Percentiles rank a stretch among this genome's conserved stretches.
phyloP scores from a whole-genome alignment of 1,284 basidiomycete species.

The Trametes versicolor region DNA sequence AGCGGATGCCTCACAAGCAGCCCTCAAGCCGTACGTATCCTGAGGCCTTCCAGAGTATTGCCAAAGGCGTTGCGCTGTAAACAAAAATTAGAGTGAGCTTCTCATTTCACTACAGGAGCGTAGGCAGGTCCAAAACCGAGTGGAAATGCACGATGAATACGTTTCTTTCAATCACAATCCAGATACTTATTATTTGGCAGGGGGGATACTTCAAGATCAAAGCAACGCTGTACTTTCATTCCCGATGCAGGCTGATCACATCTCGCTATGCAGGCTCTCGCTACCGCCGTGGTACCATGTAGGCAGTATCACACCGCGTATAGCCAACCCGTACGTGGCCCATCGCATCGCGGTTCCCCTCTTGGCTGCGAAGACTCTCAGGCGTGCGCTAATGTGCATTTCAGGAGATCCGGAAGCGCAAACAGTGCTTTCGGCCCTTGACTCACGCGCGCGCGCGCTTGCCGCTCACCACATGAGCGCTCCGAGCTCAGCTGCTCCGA shows the following conservation, averaged over 20 bases:
- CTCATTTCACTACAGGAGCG: neutral
- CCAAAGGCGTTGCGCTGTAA: conserved; percentile 31
- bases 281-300: too few relatives aligned
- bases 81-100: neutral
- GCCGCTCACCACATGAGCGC: conserved; percentile 7
- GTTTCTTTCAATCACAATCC: neutral
- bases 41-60: conserved; percentile 27
- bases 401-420: neutral
- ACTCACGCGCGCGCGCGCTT: neutral
- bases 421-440: neutral
- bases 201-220: too few relatives aligned
- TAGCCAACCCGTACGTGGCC: too few relatives aligned
- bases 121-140: neutral
- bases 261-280: too few relatives aligned
- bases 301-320: too few relatives aligned
- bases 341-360: too few relatives aligned
- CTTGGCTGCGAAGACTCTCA: too few relatives aligned
- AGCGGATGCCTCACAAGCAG: conserved; percentile 31
- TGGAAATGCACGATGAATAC: neutral
- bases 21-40: conserved; percentile 30
- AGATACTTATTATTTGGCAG: too few relatives aligned
- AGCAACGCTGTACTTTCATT: too few relatives aligned
- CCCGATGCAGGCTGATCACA: too few relatives aligned
- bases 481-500: neutral
- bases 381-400: neutral